Evolutionary conservation across 208 protist species (phyloP).

Genomic region (Leishmania aethiopica): DNA sequence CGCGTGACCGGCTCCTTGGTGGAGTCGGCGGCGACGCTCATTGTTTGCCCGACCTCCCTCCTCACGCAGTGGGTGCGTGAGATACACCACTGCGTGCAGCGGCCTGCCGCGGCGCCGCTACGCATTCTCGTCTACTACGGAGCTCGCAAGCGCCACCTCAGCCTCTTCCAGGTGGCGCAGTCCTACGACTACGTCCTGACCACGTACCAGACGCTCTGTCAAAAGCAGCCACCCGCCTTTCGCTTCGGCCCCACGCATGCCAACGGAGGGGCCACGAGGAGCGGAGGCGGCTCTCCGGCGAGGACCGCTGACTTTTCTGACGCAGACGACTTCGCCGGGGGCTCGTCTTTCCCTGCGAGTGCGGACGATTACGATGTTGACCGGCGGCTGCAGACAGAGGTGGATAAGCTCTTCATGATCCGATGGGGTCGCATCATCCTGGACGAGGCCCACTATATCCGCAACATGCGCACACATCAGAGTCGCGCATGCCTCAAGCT

Average conservation of each 20-base stretch:
- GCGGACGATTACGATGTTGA: slow-evolving; percentile 16
- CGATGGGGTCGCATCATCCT: slow-evolving; percentile 89
- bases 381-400: slow-evolving; percentile 29
- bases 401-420: slow-evolving; percentile 72
- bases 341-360: not conserved
- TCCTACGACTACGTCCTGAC: slow-evolving; percentile 87
- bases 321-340: slow-evolving; percentile 11
- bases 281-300: not conserved
- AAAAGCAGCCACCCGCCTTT: slow-evolving; percentile 31
- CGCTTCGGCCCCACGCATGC: not conserved
- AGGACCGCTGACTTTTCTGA: not conserved
- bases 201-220: slow-evolving; percentile 63
- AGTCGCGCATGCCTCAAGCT: slow-evolving; percentile 54
- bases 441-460: slow-evolving; percentile 91
- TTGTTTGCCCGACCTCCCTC: slow-evolving; percentile 75
- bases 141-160: slow-evolving; percentile 34
- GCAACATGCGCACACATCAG: slow-evolving; percentile 62
- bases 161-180: slow-evolving; percentile 56
- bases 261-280: not conserved
- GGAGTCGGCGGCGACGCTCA: slow-evolving; percentile 62
- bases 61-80: slow-evolving; percentile 76
- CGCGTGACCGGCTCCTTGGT: slow-evolving; percentile 67
- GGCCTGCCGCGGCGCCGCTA: slow-evolving; percentile 28
- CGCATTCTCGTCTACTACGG: slow-evolving; percentile 84
- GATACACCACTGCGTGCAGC: slow-evolving; percentile 47